These are phyloP conservation scores for Mucor ambiguus DNA, from an alignment of 371 early-diverging fungal genomes.

Conservation along the genomic window DNA sequence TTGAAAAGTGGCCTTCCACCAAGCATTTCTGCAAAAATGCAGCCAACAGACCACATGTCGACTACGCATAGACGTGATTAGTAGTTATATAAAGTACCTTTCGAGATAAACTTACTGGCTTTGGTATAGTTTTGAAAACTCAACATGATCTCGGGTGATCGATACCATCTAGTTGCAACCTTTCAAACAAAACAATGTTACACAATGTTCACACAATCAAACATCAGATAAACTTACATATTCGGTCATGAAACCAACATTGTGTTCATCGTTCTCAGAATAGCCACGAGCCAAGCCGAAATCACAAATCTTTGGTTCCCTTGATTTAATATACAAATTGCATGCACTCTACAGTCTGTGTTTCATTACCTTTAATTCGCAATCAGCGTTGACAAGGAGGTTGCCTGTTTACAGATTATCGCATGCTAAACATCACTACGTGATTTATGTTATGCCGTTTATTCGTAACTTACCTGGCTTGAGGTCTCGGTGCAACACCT, in stretches of 20 bases:
- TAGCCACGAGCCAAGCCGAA: conserved; percentile 95
- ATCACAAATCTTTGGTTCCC: conserved; percentile 76
- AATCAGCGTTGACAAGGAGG: conserved; percentile 96
- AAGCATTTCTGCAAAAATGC: conserved; percentile 96
- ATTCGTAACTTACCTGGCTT: conserved; percentile 80
- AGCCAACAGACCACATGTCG: conserved; percentile 99
- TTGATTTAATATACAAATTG: not conserved
- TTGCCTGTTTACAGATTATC: conserved; percentile 56
- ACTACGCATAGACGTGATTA: conserved; percentile 60
- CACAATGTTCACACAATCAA: not conserved
- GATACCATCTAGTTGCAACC: conserved; percentile 96
- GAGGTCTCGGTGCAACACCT: conserved; percentile 91
- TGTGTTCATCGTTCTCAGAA: conserved; percentile 77
- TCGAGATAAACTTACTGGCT: conserved; percentile 72
- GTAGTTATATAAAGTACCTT: too few species aligned
- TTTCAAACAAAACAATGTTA: not conserved
- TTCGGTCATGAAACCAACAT: conserved; percentile 94
- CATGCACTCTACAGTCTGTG: not conserved
- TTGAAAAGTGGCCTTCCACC: conserved; percentile 89
- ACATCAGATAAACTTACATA: conserved; percentile 62
- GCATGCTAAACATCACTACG: not conserved
- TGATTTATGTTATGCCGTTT: not conserved
- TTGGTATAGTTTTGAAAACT: conserved; percentile 93
- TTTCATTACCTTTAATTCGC: conserved; percentile 78
- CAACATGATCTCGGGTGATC: conserved; percentile 98